Evolutionary conservation across 257 asterid genomes (phyloP).

Genomic region (Phtheirospermum japonicum): DNA sequence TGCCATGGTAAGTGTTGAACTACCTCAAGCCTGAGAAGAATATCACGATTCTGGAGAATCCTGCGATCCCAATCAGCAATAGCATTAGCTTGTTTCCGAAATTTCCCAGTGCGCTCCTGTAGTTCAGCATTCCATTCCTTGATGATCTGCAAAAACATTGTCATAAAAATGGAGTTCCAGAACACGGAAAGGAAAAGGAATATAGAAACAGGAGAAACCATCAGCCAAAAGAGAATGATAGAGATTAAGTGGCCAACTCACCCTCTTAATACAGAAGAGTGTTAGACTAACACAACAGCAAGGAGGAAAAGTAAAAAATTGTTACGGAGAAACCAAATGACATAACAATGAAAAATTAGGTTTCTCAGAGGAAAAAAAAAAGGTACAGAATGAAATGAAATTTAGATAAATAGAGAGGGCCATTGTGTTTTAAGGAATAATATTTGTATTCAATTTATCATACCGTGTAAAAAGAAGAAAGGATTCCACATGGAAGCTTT

Average conservation of each 20-base stretch:
- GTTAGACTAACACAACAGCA: not conserved
- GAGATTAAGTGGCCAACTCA: constrained; percentile 4
- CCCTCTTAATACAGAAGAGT: constrained; percentile 1
- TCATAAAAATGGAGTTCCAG: constrained; percentile 19
- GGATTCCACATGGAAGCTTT: not conserved
- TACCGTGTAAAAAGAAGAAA: not conserved
- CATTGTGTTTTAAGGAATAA: not conserved
- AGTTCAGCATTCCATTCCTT: constrained; percentile 97
- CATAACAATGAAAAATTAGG: not conserved
- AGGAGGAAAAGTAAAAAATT: not conserved
- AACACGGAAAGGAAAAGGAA: not conserved
- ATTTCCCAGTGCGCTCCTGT: constrained; percentile 85
- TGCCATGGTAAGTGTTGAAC: constrained; percentile 5
- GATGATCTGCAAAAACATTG: constrained; percentile 58
- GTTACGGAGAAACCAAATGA: not conserved
- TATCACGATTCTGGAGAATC: constrained; percentile 90
- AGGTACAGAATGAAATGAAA: not conserved
- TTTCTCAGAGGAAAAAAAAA: no score
- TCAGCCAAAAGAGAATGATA: constrained; percentile 8
- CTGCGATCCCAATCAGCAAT: constrained; percentile 97
- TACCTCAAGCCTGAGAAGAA: constrained; percentile 93
- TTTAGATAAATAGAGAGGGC: not conserved
- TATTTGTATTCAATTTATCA: not conserved
- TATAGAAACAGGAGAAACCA: constrained; percentile 5
- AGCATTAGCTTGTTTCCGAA: constrained; percentile 90